Base-by-base conservation (phyloP, 164 flowering plant genomes). In the Aristolochia fimbriata region DNA sequence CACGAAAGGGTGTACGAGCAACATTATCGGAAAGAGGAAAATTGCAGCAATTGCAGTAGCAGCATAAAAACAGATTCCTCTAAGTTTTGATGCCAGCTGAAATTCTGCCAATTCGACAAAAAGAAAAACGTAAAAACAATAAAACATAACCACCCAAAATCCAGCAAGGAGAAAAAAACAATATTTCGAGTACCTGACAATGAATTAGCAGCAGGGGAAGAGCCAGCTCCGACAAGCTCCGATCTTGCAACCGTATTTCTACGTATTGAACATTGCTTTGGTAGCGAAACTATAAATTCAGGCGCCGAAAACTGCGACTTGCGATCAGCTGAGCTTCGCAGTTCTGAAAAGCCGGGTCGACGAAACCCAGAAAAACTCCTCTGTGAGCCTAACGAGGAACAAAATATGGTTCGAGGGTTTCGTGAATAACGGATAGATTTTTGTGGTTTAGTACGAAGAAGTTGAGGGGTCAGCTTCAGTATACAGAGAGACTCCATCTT, bases 1-100 rank as follows among this genome's bases (percentile, higher is more conserved):
- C n/a, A 93, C 93, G 62, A 86, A 82, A 27, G 99, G 99, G 82
- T 93, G 99, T 0, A 55, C 74, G 25, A 78, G 74, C 64, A 88
- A 17, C 99, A 93, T 93, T 51, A 78, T 64, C 58, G 79, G 61
- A 71, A 93, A 70, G 51, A 86, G 68, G 64, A 81, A 68, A 33
- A 90, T 78, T 61, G 99, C 95, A 64, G 63, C 67, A 45, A 82
- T 3, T 33, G 86, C 72, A 48, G 96, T 79, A 55, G 77, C 76
- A 58, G 73, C 64, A 64, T 85, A 86, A 65, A 93, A 93, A 68
- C 76, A 79, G 50, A 83, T 58, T 61, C 95, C 97, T 73, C 91
- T 73, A 37, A 87, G 57, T 70, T 76, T 86, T 14, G 90, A 70
- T 51, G 69, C 70, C 62, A 78, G 56, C 27, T 73, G 70, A 61